Base-by-base conservation (phyloP, 2,329 filamentous ascomycete species). In the Fusarium coffeatum region DNA sequence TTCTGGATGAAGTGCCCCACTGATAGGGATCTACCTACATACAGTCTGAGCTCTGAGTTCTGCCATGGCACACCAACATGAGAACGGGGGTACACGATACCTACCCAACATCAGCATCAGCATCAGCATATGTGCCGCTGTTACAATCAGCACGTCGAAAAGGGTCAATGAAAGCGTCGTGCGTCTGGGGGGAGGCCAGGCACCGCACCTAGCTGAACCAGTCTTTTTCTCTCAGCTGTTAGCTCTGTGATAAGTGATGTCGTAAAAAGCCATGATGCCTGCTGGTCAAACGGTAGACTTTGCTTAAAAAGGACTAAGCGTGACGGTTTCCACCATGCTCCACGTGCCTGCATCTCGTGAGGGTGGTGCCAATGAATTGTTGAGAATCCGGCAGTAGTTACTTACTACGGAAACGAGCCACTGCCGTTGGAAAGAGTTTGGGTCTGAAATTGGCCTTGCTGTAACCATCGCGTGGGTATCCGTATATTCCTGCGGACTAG, bases 321-420 rank as follows among this genome's bases (percentile, higher is more conserved):
- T 41, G 72, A 73, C 70, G 63, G 70, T 70, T 74, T 68, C 56
- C 67, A 63, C 59, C 49, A 64, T 65, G 53, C 64, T 66, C 72
- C 72, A 73, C 67, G 72, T 71, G 72, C 67, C 65, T 70, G 63
- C 42, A 51, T 53, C n/a, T 54, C 43, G 13, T 34, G 60, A 60
- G 55, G 62, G 59, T 64, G 59, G 67, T 69, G 68, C 60, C 65
- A 68, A 64, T 64, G 64, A 45, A 30, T 46, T 43, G 30, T 48
- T 47, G 41, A 50, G 37, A 23, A 40, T 20, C 54, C 54, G 55
- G 61, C 54, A 56, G 64, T 55, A 37, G 18, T 18, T 37, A 37
- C 34, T 18, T 37, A 37, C 67, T 71, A 54, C 27, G 25, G 45
- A 46, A 46, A 40, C 47, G 53, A 64, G 55, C 55, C 53, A 51